Percentiles rank a stretch among this genome's conserved stretches.
phyloP scores from a whole-genome alignment of 2,329 filamentous ascomycete genomes.

The Tolypocladium tropicale region DNA sequence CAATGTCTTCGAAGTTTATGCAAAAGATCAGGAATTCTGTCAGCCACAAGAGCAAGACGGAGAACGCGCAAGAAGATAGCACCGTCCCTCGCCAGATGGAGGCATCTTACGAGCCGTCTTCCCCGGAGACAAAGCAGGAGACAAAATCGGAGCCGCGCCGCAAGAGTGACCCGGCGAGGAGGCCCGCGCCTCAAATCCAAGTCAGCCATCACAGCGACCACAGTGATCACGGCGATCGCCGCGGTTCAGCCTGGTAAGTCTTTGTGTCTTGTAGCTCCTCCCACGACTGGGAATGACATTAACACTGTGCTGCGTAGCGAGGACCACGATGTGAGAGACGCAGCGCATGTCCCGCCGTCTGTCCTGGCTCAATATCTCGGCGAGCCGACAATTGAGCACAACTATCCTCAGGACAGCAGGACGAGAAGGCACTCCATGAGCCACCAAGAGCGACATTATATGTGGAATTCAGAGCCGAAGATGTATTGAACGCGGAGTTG shows the following conservation, averaged over 20 bases:
- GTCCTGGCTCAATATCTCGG: conserved; percentile 13
- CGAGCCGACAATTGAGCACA: conserved; percentile 17
- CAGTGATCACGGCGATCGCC: not conserved
- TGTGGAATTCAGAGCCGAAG: conserved; percentile 1
- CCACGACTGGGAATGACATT: not conserved
- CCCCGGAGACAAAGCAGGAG: not conserved
- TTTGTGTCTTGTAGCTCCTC: no score
- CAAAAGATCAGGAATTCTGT: not conserved
- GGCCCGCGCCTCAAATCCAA: not conserved
- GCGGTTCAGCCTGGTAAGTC: not conserved
- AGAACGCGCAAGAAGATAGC: not conserved
- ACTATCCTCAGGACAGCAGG: conserved; percentile 19
- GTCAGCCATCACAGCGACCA: not conserved
- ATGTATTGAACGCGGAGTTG: not conserved
- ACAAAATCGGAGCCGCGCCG: not conserved
- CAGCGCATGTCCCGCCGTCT: conserved; percentile 15
- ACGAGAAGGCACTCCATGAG: conserved; percentile 16
- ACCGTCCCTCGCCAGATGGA: not conserved
- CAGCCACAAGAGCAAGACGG: not conserved
- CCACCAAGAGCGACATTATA: conserved; percentile 19
- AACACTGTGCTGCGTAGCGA: not conserved
- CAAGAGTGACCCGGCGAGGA: not conserved
- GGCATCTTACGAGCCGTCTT: not conserved
- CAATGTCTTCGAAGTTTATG: not conserved
- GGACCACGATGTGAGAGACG: conserved; percentile 6